phyloP scores from a whole-genome alignment of 2,329 filamentous ascomycete genomes.

The Aspergillus japonicus region DNA sequence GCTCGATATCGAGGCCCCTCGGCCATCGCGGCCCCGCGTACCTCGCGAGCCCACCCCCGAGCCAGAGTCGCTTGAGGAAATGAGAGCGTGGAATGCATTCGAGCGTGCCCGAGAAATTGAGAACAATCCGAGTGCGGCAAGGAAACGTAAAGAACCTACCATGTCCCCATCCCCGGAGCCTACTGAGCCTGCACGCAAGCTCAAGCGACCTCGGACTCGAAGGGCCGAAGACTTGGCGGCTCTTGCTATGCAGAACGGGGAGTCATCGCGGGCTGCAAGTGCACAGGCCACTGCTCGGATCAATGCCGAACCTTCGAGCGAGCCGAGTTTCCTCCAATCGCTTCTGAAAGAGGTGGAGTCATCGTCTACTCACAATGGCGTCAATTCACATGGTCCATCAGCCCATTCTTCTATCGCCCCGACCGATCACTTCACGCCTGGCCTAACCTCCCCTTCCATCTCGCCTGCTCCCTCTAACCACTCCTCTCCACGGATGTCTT shows the following conservation, averaged over 20 bases:
- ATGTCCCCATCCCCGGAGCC: conserved; percentile 75
- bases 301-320: conserved; percentile 45
- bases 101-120: conserved; percentile 76
- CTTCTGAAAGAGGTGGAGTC: conserved; percentile 83
- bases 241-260: conserved; percentile 43
- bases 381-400: conserved; percentile 32
- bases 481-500: conserved; percentile 40
- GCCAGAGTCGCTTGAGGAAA: conserved; percentile 75
- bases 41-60: conserved; percentile 49
- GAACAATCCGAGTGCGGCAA: conserved; percentile 48
- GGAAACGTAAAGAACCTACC: conserved; percentile 55
- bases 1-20: conserved; percentile 51
- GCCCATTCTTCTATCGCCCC: conserved; percentile 37
- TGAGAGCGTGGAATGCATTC: conserved; percentile 84
- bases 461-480: conserved; percentile 42
- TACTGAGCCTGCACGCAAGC: conserved; percentile 71
- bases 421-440: conserved; percentile 38
- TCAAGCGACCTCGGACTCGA: conserved; percentile 83
- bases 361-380: conserved; percentile 35
- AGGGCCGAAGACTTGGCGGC: conserved; percentile 57
- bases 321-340: conserved; percentile 80
- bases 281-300: conserved; percentile 33
- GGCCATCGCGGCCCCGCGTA: conserved; percentile 41
- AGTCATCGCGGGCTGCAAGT: conserved; percentile 38
- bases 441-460: conserved; percentile 43